phyloP scores from a whole-genome alignment of 257 asterid genomes.

The Agastache rugosa region DNA sequence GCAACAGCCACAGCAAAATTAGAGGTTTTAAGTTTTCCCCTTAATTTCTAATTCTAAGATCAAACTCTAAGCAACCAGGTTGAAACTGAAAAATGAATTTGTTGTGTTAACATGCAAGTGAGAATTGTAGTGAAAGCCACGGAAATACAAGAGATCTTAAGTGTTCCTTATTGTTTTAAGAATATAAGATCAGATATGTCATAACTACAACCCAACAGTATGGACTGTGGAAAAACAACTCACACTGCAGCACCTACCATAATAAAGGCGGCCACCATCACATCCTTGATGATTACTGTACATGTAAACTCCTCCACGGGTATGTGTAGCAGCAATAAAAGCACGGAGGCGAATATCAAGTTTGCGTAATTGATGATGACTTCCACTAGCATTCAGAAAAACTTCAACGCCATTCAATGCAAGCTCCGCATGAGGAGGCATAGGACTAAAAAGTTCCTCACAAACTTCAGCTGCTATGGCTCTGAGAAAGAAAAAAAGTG shows the following conservation, averaged over 20 bases:
- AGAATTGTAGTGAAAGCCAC: neutral
- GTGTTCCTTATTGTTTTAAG: neutral
- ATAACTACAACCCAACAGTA: conserved; percentile 14
- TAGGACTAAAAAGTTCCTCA: conserved; percentile 90
- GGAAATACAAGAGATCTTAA: neutral
- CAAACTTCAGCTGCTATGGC: conserved; percentile 99
- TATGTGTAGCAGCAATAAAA: conserved; percentile 89
- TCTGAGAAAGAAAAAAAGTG: conserved; percentile 48
- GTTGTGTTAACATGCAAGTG: neutral
- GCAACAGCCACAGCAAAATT: neutral
- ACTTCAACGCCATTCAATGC: conserved; percentile 95
- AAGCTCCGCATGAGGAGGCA: conserved; percentile 94
- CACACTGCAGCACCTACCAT: conserved; percentile 57
- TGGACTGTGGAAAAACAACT: conserved; percentile 13
- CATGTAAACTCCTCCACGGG: conserved; percentile 98
- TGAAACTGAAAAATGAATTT: conserved; percentile 11
- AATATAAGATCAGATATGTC: conserved; percentile 17
- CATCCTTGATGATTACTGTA: conserved; percentile 98
- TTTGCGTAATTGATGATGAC: conserved; percentile 93
- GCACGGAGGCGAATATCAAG: conserved; percentile 91
- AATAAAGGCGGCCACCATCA: conserved; percentile 96
- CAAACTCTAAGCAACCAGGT: conserved; percentile 1
- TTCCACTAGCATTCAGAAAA: conserved; percentile 96
- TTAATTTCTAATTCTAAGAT: conserved; percentile 23
- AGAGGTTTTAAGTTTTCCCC: conserved; percentile 14